Evolutionary conservation across 108 stramenopile genomes (phyloP).

Genomic region (Schizochytrium sp.): DNA sequence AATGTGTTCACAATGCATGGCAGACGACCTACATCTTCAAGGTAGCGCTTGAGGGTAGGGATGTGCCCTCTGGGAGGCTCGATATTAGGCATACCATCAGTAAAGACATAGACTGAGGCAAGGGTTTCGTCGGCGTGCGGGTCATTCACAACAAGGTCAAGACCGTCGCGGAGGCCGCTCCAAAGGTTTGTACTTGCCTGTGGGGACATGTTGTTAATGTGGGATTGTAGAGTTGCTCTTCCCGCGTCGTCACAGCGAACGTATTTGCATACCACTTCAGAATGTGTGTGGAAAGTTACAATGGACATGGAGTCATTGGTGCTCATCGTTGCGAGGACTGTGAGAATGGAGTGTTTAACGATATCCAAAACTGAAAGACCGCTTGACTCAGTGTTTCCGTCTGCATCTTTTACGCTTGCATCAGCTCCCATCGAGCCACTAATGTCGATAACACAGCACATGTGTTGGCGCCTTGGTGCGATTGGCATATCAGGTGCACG

Average conservation of each 20-base stretch:
- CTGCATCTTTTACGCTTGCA: slow-evolving; percentile 57
- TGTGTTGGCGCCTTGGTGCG: background rate
- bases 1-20: slow-evolving; percentile 66
- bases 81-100: slow-evolving; percentile 70
- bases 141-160: slow-evolving; percentile 63
- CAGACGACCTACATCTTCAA: slow-evolving; percentile 47
- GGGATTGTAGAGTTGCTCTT: background rate
- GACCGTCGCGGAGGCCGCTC: slow-evolving; percentile 66
- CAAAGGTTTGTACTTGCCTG: slow-evolving; percentile 68
- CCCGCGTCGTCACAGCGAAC: background rate
- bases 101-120: slow-evolving; percentile 59
- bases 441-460: slow-evolving; percentile 65
- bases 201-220: slow-evolving; percentile 61
- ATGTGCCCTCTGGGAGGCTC: slow-evolving; percentile 71
- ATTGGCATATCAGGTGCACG: too few species aligned
- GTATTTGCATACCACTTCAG: background rate
- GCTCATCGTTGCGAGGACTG: slow-evolving; percentile 66
- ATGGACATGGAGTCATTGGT: slow-evolving; percentile 63
- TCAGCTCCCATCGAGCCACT: slow-evolving; percentile 66
- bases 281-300: slow-evolving; percentile 63
- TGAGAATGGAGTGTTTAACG: slow-evolving; percentile 70
- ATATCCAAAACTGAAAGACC: slow-evolving; percentile 68
- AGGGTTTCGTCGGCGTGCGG: background rate
- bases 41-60: slow-evolving; percentile 65
- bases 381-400: background rate